Evolutionary conservation across 768 basidiomycete species (phyloP).

Genomic region (Kwoniella sp.): DNA sequence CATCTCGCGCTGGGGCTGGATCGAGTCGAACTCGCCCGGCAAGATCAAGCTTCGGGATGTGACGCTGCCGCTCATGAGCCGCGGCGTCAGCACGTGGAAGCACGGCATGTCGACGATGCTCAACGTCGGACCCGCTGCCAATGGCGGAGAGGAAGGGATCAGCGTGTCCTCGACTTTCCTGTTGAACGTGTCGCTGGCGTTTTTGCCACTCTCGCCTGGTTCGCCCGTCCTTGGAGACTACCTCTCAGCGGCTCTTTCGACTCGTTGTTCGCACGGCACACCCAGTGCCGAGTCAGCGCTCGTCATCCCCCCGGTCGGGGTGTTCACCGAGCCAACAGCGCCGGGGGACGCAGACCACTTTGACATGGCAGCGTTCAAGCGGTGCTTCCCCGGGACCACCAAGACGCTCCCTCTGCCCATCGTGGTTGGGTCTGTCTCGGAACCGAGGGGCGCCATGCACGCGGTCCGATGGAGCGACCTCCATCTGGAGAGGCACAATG

Average conservation of each 20-base stretch:
- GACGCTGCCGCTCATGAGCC: constrained; percentile 24
- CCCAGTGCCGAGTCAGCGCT: background rate
- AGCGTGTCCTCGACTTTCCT: constrained; percentile 40
- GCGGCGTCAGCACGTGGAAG: constrained; percentile 15
- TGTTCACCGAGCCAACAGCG: constrained; percentile 11
- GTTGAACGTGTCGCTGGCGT: constrained; percentile 31
- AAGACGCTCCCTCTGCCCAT: constrained; percentile 33
- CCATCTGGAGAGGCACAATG: constrained; percentile 19
- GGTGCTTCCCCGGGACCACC: constrained; percentile 25
- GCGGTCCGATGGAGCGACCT: constrained; percentile 33
- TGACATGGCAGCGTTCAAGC: constrained; percentile 18
- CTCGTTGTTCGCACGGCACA: too few relatives aligned
- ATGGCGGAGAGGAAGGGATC: constrained; percentile 17
- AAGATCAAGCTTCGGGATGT: constrained; percentile 20
- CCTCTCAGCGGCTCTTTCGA: background rate
- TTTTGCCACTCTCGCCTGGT: constrained; percentile 20
- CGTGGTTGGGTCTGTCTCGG: constrained; percentile 40
- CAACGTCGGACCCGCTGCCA: constrained; percentile 22
- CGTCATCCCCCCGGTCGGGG: constrained; percentile 2
- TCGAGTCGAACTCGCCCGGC: constrained; percentile 5
- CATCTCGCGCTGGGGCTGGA: constrained; percentile 23
- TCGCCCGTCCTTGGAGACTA: background rate
- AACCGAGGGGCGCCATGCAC: constrained; percentile 38
- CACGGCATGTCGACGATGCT: constrained; percentile 39
- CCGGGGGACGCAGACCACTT: constrained; percentile 9